Evolutionary conservation across 108 stramenopile species (phyloP).

Genomic region (Discostella stelligeroides): DNA sequence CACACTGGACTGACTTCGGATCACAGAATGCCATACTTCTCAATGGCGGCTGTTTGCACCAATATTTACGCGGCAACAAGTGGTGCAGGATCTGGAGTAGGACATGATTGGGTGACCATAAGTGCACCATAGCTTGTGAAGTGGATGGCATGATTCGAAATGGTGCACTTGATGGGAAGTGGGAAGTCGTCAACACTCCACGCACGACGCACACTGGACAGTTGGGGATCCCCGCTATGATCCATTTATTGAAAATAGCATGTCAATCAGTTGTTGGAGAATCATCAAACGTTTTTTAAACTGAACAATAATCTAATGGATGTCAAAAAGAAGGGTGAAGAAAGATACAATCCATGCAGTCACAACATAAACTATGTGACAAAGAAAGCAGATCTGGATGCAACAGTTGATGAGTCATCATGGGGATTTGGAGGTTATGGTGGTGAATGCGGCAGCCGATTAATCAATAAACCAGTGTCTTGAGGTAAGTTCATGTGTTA

Average conservation of each 20-base stretch:
- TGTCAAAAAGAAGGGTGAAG: background rate
- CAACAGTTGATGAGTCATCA: conserved; percentile 6
- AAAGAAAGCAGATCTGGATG: background rate
- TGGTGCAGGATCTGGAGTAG: background rate
- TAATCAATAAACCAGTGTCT: conserved; percentile 1
- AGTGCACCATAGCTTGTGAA: background rate
- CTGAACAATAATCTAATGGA: conserved; percentile 6
- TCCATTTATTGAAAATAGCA: background rate
- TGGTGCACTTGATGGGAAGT: conserved; percentile 9
- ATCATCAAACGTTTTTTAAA: conserved; percentile 14
- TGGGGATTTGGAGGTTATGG: conserved; percentile 14
- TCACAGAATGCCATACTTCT: conserved; percentile 11
- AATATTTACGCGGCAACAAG: background rate
- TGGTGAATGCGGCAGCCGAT: background rate
- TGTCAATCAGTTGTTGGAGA: background rate
- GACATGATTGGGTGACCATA: background rate
- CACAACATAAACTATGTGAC: conserved; percentile 22
- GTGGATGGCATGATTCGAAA: conserved; percentile 6
- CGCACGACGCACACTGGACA: background rate
- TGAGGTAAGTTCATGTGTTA: background rate
- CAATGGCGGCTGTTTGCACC: background rate
- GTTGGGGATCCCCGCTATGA: conserved; percentile 6
- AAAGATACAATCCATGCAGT: conserved; percentile 12
- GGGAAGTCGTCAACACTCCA: background rate
- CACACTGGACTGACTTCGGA: conserved; percentile 7